Evolutionary conservation across 257 asterid genomes (phyloP), one percentile per base, ranked within the genome.

Genomic region (Fraxinus americana): DNA sequence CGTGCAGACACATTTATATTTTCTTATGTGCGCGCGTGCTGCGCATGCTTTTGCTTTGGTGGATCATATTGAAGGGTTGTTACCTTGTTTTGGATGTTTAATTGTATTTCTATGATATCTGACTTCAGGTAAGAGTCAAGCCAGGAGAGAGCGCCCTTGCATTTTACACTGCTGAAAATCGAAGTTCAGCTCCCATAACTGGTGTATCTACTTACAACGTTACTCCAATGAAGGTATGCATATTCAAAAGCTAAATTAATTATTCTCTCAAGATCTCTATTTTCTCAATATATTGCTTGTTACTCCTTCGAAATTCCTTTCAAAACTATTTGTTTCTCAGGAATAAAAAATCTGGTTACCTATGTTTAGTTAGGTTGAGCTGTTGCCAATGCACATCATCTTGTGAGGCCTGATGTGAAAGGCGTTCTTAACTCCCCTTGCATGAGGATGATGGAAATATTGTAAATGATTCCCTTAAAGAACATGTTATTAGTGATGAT

Each of bases 131-230:
- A 41, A 89, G 94, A 81, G 97, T 94, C 38, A 94, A 89, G 88
- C 96, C 98, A 75, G 99, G 99, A 81, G 99, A 94, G 85, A 94
- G 99, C 45, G 99, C 99, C 77, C 99, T 94, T 82, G 98, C 99
- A 59, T 94, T 94, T 84, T 94, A 92, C 83, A 94, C 99, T 29
- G 98, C 98, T 81, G 98, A 92, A 85, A 94, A 91, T 83, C 84
- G 41, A 84, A 92, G 98, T 80, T 65, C 94, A 70, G 77, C 93
- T 85, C 97, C 98, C 29, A 89, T 92, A 78, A 86, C 90, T 7
- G 98, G 98, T 67, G 91, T 94, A 75, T 94, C 99, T 25, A 91
- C 97, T 16, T 94, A 94, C 78, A 92, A 94, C 79, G 99, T 94
- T 66, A 94, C 98, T 82, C 99, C 99, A 35, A 92, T 94, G 97